Percentiles rank a stretch among this genome's conserved stretches.
phyloP scores from a whole-genome alignment of 2,329 filamentous ascomycete species.

The Pseudogymnoascus sp. region DNA sequence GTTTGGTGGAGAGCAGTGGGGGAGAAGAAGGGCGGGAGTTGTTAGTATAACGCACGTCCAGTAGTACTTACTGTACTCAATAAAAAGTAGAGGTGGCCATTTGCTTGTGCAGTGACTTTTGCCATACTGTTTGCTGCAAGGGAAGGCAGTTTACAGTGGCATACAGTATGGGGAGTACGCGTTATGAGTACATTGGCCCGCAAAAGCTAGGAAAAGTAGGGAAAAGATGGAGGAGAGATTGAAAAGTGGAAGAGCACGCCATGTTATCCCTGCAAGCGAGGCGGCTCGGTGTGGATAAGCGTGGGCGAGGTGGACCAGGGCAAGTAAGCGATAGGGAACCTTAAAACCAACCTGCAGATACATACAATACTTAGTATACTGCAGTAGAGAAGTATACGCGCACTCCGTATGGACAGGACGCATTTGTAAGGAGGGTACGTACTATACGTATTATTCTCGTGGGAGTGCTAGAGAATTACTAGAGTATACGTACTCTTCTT shows the following conservation, averaged over 20 bases:
- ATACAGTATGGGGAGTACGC: not conserved
- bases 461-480: not conserved
- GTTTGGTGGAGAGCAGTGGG: conserved; percentile 5
- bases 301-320: not conserved
- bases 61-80: not conserved
- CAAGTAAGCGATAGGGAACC: not conserved
- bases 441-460: not conserved
- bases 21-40: not conserved
- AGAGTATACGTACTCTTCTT: not conserved
- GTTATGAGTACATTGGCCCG: conserved; percentile 3
- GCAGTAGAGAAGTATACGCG: not conserved
- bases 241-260: conserved; percentile 4
- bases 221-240: not conserved
- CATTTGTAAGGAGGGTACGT: not conserved
- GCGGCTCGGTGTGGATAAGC: conserved; percentile 8
- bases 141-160: not conserved
- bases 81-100: too few species aligned
- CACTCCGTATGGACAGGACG: not conserved
- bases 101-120: not conserved
- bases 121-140: not conserved
- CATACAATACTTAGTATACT: not conserved
- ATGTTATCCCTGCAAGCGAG: conserved; percentile 7
- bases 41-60: not conserved
- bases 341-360: not conserved
- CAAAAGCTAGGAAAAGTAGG: not conserved